phyloP scores from a whole-genome alignment of 768 basidiomycete genomes.

The Pulveroboletus sp. region DNA sequence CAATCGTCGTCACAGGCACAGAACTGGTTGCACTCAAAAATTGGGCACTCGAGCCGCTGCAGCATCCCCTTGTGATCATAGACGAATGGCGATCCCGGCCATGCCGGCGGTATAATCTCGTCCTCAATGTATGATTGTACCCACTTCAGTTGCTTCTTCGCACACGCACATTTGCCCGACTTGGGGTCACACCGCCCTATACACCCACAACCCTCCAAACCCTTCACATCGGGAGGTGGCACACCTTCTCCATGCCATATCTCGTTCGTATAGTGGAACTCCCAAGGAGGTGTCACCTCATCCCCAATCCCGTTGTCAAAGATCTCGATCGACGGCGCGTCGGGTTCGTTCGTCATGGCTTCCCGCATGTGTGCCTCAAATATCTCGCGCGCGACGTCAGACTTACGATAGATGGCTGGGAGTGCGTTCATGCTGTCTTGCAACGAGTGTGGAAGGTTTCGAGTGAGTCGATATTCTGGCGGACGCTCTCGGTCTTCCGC shows the following conservation, averaged over 20 bases:
- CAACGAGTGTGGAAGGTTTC: conserved; percentile 55
- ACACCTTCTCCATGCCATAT: conserved; percentile 73
- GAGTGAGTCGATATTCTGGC: conserved; percentile 31
- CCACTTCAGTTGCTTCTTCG: conserved; percentile 48
- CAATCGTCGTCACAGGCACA: conserved; percentile 83
- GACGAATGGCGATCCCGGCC: conserved; percentile 51
- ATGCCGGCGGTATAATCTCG: conserved; percentile 26
- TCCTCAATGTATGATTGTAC: conserved; percentile 19
- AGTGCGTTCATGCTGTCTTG: conserved; percentile 65
- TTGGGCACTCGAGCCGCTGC: conserved; percentile 48
- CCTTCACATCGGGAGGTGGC: conserved; percentile 54
- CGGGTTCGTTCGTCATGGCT: conserved; percentile 60
- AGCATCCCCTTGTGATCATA: conserved; percentile 63
- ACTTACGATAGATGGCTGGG: conserved; percentile 35
- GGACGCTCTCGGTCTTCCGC: conserved; percentile 12
- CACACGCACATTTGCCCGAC: conserved; percentile 68
- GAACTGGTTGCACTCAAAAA: conserved; percentile 82
- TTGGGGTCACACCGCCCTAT: conserved; percentile 70
- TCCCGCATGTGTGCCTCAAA: conserved; percentile 64
- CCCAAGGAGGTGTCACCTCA: conserved; percentile 73
- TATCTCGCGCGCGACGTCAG: conserved; percentile 44
- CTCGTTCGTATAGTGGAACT: conserved; percentile 82
- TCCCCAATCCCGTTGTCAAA: conserved; percentile 59
- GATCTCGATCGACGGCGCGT: conserved; percentile 64
- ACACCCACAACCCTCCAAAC: conserved; percentile 68